Evolutionary conservation across 805 yeast species (phyloP), one percentile per base, ranked within the genome.

Genomic region (Debaryomyces hansenii): DNA sequence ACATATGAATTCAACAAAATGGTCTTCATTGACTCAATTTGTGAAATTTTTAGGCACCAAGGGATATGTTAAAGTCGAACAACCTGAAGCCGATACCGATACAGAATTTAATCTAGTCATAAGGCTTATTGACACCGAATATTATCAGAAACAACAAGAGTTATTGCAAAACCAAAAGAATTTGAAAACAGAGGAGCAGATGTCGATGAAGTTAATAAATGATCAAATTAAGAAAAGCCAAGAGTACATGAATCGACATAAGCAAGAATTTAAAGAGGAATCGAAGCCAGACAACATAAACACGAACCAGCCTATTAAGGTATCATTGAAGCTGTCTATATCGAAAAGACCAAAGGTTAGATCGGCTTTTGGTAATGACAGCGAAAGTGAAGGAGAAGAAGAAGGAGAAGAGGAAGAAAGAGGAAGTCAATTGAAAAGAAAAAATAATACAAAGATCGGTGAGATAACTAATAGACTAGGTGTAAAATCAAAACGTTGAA

Each of bases 1-100:
- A 9, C 99, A 92, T 64, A 81, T 94, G 85, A 90, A 90, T 56
- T 83, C 97, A 1, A 94, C 99, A 0, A 75, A 75, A 48, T 94
- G 95, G 89, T 63, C 75, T 3, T 78, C 86, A 1, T 66, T 94
- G 40, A 78, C 90, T 0, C 77, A 80, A 35, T 89, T 92, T 59
- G 75, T 89, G 16, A 76, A 79, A 48, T 69, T 80, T 52, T 65
- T 91, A 52, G 84, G 82, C 1, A 67, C 72, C 10, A 67, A 72
- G 15, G 87, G 88, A 0, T 60, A 77, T 3, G 79, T 89, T 20
- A 64, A 69, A 20, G 84, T 88, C 1, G 71, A 69, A 10, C 48
- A 54, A 24, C 59, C 49, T 11, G 58, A 54, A 16, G 51, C 52
- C 2, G 59, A 51, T 34, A 51, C 58, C 14, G 69, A 67, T 3